Evolutionary conservation across 1,139 yeast species (phyloP).

Genomic region (Pichia sp.): DNA sequence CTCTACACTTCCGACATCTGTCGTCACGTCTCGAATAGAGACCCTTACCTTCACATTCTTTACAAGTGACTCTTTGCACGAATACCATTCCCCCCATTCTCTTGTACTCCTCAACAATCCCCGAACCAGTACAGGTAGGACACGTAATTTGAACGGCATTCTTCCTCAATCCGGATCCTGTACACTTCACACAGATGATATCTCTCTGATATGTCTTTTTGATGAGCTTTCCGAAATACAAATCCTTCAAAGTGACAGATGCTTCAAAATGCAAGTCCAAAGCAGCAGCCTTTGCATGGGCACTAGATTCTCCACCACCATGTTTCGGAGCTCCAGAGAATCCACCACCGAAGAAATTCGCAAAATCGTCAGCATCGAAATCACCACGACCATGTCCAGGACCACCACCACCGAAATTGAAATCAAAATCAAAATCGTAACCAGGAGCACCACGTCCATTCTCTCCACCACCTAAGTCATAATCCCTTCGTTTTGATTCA

Average conservation of each 20-base stretch:
- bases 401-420: slow-evolving; percentile 20
- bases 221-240: slow-evolving; percentile 74
- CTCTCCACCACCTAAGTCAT: slow-evolving; percentile 52
- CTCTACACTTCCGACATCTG: slow-evolving; percentile 70
- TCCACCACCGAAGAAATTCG: slow-evolving; percentile 59
- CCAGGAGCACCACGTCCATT: slow-evolving; percentile 8
- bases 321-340: slow-evolving; percentile 53
- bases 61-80: slow-evolving; percentile 57
- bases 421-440: slow-evolving; percentile 12
- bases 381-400: slow-evolving; percentile 61
- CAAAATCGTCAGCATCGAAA: slow-evolving; percentile 62
- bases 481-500: slow-evolving; percentile 75
- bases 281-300: slow-evolving; percentile 4
- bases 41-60: slow-evolving; percentile 69
- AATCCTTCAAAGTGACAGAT: slow-evolving; percentile 63
- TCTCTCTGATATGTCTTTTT: slow-evolving; percentile 71
- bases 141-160: slow-evolving; percentile 50
- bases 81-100: slow-evolving; percentile 57
- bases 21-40: slow-evolving; percentile 56
- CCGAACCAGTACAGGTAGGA: slow-evolving; percentile 67
- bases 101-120: slow-evolving; percentile 51
- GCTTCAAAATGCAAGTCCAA: slow-evolving; percentile 60
- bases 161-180: slow-evolving; percentile 67
- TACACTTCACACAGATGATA: slow-evolving; percentile 62
- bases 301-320: slow-evolving; percentile 19